These are phyloP conservation scores for Phytophthora rubi DNA, from an alignment of 352 stramenopile species.

Conservation along the genomic window DNA sequence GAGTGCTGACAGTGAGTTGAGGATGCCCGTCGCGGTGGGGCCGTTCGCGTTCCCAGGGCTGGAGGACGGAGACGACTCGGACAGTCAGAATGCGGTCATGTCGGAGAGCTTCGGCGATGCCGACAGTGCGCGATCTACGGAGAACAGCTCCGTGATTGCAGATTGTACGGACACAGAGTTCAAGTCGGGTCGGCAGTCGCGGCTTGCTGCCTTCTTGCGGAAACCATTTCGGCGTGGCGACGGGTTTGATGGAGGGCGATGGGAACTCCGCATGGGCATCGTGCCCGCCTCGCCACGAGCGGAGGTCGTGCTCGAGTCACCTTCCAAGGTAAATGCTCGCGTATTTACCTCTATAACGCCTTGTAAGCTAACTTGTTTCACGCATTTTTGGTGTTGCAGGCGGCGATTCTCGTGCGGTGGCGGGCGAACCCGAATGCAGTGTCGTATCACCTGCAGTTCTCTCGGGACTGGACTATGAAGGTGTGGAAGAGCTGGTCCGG, in stretches of 20 bases:
- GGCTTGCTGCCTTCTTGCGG: slow-evolving; percentile 66
- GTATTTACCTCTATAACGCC: neutral
- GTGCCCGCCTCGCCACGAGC: slow-evolving; percentile 53
- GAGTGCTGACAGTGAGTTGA: slow-evolving; percentile 34
- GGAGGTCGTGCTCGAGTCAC: slow-evolving; percentile 59
- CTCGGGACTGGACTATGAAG: slow-evolving; percentile 75
- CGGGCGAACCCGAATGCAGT: slow-evolving; percentile 55
- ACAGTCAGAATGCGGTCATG: slow-evolving; percentile 73
- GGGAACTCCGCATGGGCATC: slow-evolving; percentile 51
- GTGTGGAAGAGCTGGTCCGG: slow-evolving; percentile 84
- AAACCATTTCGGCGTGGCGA: slow-evolving; percentile 75
- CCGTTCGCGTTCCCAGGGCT: slow-evolving; percentile 46
- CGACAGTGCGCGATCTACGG: slow-evolving; percentile 70
- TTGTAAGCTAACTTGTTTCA: neutral
- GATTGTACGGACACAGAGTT: slow-evolving; percentile 63
- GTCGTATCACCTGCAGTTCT: slow-evolving; percentile 73
- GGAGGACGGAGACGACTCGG: slow-evolving; percentile 65
- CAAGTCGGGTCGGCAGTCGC: slow-evolving; percentile 52
- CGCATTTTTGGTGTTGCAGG: slow-evolving; percentile 32
- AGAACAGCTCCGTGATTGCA: slow-evolving; percentile 75
- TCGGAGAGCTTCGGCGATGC: slow-evolving; percentile 82
- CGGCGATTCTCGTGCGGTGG: slow-evolving; percentile 70
- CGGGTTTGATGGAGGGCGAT: slow-evolving; percentile 50
- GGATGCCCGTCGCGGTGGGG: slow-evolving; percentile 22
- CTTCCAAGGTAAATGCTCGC: slow-evolving; percentile 53